Evolutionary conservation across 805 yeast genomes (phyloP), one percentile per base, ranked within the genome.

Genomic region (Kluyveromyces aestuarii): DNA sequence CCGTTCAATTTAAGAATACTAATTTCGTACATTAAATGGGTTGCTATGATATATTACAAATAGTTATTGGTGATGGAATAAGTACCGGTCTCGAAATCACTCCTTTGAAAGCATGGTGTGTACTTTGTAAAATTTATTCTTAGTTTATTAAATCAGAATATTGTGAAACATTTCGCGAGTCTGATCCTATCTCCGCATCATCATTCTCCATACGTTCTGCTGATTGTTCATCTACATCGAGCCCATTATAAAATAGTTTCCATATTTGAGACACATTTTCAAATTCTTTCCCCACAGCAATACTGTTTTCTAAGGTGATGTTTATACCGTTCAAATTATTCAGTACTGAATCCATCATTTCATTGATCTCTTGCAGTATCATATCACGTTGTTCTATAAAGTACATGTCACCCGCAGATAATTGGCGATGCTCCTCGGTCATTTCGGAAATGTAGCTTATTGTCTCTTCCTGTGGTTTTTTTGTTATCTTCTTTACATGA

Each of bases 271-370:
- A 76, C 14, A 84, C 86, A 45, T 77, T 76, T 49, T 84, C 86
- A 56, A 84, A 85, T 51, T 83, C 90, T 58, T 80, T 80, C 1
- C 93, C 90, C 2, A 85, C 87, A 19, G 84, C 82, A 14, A 83
- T 74, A 2, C 81, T 76, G 40, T 78, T 80, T 54, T 82, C 84
- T 46, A 85, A 66, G 0, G 89, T 76, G 41, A 87, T 72, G 59
- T 84, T 84, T 50, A 85, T 67, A 18, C 80, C 74, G 55, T 82
- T 83, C 49, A 85, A 63, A 55, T 81, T 81, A 56, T 78, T 72
- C 46, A 83, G 69, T 7, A 84, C 84, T 0, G 82, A 74, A 55
- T 82, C 88, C 76, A 84, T 74, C 10, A 80, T 63, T 36, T 55
- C 58, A 40, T 58, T 58, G 38, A 63, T 61, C 48, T 64, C 67